Evolutionary conservation across 2,329 filamentous ascomycete species (phyloP).

Genomic region (Pestalotiopsis sp.): DNA sequence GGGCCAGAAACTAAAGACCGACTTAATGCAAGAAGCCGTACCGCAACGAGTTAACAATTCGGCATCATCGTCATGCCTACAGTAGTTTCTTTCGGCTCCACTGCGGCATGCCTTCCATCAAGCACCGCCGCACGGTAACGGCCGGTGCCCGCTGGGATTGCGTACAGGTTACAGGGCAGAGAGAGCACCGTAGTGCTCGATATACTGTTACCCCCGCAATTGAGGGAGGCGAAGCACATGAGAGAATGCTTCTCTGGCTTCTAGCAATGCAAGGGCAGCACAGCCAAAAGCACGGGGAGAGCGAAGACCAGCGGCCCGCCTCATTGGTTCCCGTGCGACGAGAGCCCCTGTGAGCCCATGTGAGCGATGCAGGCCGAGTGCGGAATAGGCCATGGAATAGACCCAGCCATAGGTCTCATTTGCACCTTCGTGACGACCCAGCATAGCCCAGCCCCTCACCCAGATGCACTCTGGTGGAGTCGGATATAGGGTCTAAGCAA

Average conservation of each 20-base stretch:
- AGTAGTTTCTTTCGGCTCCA: neutral
- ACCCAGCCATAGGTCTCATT: slow-evolving; percentile 9
- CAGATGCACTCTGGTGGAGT: slow-evolving; percentile 4
- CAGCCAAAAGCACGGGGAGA: neutral
- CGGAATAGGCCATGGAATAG: neutral
- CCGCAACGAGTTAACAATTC: neutral
- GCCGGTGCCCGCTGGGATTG: neutral
- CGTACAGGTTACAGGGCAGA: neutral
- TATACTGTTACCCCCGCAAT: neutral
- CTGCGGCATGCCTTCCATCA: neutral
- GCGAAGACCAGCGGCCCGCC: neutral
- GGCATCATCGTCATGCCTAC: neutral
- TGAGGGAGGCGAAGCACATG: neutral
- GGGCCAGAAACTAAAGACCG: neutral
- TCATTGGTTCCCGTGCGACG: neutral
- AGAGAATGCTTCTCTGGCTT: neutral
- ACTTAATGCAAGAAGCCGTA: neutral
- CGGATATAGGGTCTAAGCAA: neutral
- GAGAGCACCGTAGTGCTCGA: neutral
- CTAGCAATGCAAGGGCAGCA: neutral
- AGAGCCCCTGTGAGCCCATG: neutral
- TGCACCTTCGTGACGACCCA: slow-evolving; percentile 4
- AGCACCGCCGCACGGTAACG: neutral
- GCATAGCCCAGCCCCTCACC: neutral
- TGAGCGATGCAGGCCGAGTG: neutral